phyloP scores from a whole-genome alignment of 257 asterid species.

The Rauvolfia tetraphylla region DNA sequence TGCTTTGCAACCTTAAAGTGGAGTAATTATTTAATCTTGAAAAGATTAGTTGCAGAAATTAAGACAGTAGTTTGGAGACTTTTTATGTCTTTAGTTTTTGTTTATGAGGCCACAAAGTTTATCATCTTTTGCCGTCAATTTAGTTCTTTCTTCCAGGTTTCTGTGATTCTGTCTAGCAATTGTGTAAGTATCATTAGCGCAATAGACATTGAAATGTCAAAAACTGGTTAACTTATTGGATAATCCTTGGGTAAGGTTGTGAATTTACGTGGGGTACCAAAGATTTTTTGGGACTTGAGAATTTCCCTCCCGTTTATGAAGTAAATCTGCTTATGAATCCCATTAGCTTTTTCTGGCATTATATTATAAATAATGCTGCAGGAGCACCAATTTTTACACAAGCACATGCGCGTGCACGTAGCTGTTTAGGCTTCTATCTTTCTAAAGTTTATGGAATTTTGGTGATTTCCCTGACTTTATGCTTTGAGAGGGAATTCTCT shows the following conservation, averaged over 20 bases:
- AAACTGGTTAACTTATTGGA: neutral
- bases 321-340: neutral
- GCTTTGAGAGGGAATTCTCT: neutral
- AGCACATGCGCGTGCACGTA: neutral
- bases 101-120: neutral
- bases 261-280: neutral
- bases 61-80: neutral
- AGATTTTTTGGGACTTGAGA: neutral
- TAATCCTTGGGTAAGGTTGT: no score
- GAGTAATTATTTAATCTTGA: neutral
- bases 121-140: neutral
- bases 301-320: neutral
- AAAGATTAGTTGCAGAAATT: neutral
- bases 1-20: neutral
- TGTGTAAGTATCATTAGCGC: neutral
- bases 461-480: neutral
- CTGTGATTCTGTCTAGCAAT: neutral
- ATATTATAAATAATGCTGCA: neutral
- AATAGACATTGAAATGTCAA: neutral
- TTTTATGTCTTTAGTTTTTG: neutral
- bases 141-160: neutral
- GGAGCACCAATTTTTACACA: neutral
- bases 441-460: neutral
- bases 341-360: neutral
- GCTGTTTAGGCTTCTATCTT: neutral